These are phyloP conservation scores for Carex littledalei DNA, from an alignment of 176 grass and related monocot species.

Conservation along the genomic window DNA sequence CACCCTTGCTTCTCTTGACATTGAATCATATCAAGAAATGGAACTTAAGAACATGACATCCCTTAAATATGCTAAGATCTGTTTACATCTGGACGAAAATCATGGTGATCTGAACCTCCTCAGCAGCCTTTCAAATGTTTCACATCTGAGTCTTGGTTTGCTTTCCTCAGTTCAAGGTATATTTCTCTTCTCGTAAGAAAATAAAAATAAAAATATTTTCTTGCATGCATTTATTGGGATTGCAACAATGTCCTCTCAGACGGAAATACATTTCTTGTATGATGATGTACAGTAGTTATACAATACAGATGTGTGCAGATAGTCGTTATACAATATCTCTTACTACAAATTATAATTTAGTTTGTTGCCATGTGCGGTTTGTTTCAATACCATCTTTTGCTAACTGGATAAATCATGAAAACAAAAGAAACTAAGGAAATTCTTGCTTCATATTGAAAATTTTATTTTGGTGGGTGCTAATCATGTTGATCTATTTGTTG, in stretches of 20 bases:
- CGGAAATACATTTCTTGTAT: too few species aligned
- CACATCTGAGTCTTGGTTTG: neutral
- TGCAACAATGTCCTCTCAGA: too few species aligned
- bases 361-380: too few species aligned
- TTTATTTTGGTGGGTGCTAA: neutral
- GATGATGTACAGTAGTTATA: too few species aligned
- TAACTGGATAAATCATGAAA: too few species aligned
- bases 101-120: neutral
- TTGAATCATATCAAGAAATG: neutral
- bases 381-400: too few species aligned
- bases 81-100: neutral
- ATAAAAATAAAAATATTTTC: neutral
- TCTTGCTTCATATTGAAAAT: neutral
- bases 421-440: neutral
- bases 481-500: neutral
- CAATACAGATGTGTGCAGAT: too few species aligned
- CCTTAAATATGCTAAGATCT: neutral
- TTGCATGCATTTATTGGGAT: neutral
- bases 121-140: neutral
- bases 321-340: too few species aligned
- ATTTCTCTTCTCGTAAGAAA: neutral
- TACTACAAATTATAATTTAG: neutral
- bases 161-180: neutral
- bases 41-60: neutral
- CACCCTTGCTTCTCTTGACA: neutral